Evolutionary conservation across 2,329 filamentous ascomycete genomes (phyloP).

Genomic region (Sporothrix euskadiensis): DNA sequence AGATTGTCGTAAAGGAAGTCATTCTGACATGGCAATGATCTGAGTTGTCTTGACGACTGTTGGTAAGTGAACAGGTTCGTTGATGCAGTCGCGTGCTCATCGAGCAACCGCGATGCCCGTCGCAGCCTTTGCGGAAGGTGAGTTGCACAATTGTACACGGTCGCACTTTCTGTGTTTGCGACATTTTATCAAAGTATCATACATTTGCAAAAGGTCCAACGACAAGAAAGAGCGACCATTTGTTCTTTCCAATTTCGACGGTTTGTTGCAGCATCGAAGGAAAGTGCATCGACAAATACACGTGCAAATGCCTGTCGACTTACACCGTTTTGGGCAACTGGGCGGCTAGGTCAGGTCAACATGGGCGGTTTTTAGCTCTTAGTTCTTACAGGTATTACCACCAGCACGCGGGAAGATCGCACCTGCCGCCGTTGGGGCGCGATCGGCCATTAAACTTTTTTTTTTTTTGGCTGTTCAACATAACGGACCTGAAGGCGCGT

Average conservation of each 20-base stretch:
- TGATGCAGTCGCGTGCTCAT: background rate
- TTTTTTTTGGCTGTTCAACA: slow-evolving; percentile 9
- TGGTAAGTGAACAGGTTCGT: background rate
- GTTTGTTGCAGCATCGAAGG: background rate
- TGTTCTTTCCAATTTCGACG: background rate
- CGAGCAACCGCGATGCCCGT: background rate
- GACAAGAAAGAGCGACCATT: background rate
- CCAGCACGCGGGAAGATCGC: background rate
- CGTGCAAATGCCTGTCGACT: background rate
- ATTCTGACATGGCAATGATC: background rate
- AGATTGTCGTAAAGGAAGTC: background rate
- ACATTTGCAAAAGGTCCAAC: no score
- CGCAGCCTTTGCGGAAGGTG: background rate
- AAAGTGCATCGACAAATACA: background rate
- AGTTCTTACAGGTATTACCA: slow-evolving; percentile 9
- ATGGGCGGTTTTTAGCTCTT: background rate
- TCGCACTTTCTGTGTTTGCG: background rate
- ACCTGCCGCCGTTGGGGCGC: slow-evolving; percentile 13
- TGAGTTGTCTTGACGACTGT: slow-evolving; percentile 26
- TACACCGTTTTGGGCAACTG: slow-evolving; percentile 24
- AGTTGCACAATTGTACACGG: background rate
- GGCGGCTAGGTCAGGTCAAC: background rate
- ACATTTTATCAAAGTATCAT: background rate
- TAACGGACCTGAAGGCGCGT: slow-evolving; percentile 9
- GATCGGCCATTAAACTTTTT: slow-evolving; percentile 19